phyloP scores from a whole-genome alignment of 2,329 filamentous ascomycete species.

The Beauveria brongniartii region DNA sequence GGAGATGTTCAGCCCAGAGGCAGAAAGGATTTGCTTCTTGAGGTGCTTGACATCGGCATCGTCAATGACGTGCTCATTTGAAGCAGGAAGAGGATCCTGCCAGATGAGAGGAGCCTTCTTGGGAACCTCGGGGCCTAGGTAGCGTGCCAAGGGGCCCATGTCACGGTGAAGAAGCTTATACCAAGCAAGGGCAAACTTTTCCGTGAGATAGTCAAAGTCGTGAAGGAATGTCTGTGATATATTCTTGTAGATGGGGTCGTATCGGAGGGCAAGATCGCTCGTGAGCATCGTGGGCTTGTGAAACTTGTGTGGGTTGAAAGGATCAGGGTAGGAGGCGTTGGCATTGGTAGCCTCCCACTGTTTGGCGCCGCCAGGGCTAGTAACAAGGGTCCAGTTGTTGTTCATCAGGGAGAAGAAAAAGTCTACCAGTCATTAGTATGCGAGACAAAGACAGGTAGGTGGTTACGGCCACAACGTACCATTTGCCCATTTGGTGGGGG shows the following conservation, averaged over 20 bases:
- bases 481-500: slow-evolving; percentile 69
- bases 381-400: slow-evolving; percentile 69
- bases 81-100: slow-evolving; percentile 64
- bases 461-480: not conserved
- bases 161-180: slow-evolving; percentile 81
- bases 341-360: slow-evolving; percentile 70
- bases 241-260: slow-evolving; percentile 67
- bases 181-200: slow-evolving; percentile 67
- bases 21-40: slow-evolving; percentile 57
- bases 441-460: too few species aligned
- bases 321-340: slow-evolving; percentile 60
- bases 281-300: slow-evolving; percentile 68
- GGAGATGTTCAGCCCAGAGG: slow-evolving; percentile 48
- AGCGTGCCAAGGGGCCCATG: slow-evolving; percentile 63
- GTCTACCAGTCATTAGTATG: slow-evolving; percentile 20
- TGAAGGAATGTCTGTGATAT: slow-evolving; percentile 62
- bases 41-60: slow-evolving; percentile 53
- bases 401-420: slow-evolving; percentile 71
- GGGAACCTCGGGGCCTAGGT: slow-evolving; percentile 69
- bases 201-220: slow-evolving; percentile 58
- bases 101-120: slow-evolving; percentile 55
- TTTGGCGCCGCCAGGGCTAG: slow-evolving; percentile 67
- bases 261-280: slow-evolving; percentile 63
- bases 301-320: slow-evolving; percentile 62
- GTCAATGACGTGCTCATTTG: slow-evolving; percentile 49